Base-by-base conservation (phyloP, 768 basidiomycete species). In the Rhodotorula taiwanensis region DNA sequence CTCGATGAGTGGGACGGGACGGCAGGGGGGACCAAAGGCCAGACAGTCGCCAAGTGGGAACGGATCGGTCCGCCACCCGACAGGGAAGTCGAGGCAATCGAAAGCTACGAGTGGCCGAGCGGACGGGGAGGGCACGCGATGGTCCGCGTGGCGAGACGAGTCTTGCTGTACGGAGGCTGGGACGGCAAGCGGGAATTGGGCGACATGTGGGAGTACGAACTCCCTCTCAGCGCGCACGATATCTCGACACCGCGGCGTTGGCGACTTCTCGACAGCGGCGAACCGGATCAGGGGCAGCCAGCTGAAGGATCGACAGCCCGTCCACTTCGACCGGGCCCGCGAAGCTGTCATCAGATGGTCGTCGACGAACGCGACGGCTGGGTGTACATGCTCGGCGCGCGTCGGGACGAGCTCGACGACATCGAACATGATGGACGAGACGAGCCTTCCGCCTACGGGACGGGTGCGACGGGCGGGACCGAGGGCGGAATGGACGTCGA, bases 91-190 rank as follows among this genome's bases (percentile, higher is more conserved):
- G 5, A 20, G 18, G 41, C 18, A 11, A 21, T 13, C 8, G 13
- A 43, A 8, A 10, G 23, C 4, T 23, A 39, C 30, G n/a, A 5
- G 18, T 48, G 58, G 27, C 64, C 64, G 14, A 1, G 21, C 0
- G 47, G 58, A 1, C 25, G 69, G n/a, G 69, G 64, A 14, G 69
- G 69, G 16, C 69, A 70, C 36, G 50, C 60, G 33, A 56, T 70
- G 47, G 69, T 70, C 23, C 36, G 61, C 25, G 48, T 63, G 9
- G 64, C 61, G 9, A 28, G 69, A 4, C 62, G 54, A 23, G 7
- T 70, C 15, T 11, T 66, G n/a, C 48, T 70, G 34, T 64, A 48
- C n/a, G 69, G 69, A 31, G 69, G 69, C 20, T 66, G 64, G 64
- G 57, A 57, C 36, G 60, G 60, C 4, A 2, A 4, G 5, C 21